Conservation (phyloP, 441 rosid species). For the Euphorbia celastroides region DNA sequence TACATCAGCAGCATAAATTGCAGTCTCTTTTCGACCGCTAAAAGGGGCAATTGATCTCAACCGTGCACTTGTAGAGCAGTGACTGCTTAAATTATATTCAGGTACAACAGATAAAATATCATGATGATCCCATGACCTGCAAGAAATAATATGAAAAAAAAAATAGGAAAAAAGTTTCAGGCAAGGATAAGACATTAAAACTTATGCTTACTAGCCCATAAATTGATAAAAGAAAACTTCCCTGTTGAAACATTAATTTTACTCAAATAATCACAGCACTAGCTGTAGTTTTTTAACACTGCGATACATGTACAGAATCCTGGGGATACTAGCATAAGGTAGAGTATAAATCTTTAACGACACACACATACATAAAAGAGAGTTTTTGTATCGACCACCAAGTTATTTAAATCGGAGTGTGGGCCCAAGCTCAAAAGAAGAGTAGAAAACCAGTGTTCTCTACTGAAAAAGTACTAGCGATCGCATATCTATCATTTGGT, state of each 20-base stretch:
- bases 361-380: too few relatives aligned
- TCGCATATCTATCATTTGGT: background rate
- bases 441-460: background rate
- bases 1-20: constrained; percentile 84
- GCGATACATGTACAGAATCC: background rate
- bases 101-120: constrained; percentile 81
- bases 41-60: constrained; percentile 72
- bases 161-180: background rate
- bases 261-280: background rate
- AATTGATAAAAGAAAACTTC: background rate
- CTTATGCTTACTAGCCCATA: background rate
- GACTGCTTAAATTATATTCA: constrained; percentile 71
- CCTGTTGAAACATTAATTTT: background rate
- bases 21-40: constrained; percentile 84
- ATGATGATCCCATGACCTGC: constrained; percentile 99
- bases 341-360: background rate
- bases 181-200: background rate
- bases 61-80: constrained; percentile 82
- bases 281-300: background rate
- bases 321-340: background rate
- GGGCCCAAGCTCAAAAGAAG: background rate
- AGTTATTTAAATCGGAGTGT: background rate
- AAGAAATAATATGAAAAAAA: constrained; percentile 14
- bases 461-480: background rate
- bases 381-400: background rate